A percentile compares a stretch with the other conserved stretches of the same genome.
These are phyloP conservation scores for Takashimella tepidaria DNA, from an alignment of 1,284 basidiomycete genomes.

Conservation along the genomic window DNA sequence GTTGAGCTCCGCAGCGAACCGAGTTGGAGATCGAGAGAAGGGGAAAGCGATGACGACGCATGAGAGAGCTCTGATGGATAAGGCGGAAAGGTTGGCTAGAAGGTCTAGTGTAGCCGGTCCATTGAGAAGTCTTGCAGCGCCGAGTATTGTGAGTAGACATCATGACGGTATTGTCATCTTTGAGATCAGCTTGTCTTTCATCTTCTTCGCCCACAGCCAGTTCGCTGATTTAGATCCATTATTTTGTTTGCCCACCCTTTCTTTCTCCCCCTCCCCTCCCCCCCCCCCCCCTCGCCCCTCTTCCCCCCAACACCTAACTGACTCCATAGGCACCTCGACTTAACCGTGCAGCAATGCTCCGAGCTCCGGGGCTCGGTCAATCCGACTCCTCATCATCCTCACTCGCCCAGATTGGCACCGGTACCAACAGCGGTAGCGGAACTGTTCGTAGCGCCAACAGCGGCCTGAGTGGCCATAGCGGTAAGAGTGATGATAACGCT, in stretches of 20 bases:
- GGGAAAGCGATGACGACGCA: conserved; percentile 2
- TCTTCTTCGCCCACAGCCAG: too few relatives aligned
- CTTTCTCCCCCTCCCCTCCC: too few relatives aligned
- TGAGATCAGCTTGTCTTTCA: background rate
- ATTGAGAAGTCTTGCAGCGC: conserved; percentile 23
- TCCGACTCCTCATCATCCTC: conserved; percentile 11
- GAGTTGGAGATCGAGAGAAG: too few relatives aligned
- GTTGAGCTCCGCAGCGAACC: conserved; percentile 11
- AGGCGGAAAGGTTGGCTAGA: background rate
- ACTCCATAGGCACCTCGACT: conserved; percentile 28
- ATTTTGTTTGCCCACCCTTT: too few relatives aligned
- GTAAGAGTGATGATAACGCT: too few relatives aligned
- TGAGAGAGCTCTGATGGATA: background rate
- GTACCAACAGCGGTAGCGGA: too few relatives aligned
- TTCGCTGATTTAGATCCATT: too few relatives aligned
- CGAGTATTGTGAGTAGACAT: conserved; percentile 25
- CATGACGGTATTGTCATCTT: background rate
- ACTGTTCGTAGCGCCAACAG: too few relatives aligned
- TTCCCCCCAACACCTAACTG: conserved; percentile 3
- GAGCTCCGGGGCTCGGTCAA: conserved; percentile 33
- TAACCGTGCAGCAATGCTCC: conserved; percentile 36
- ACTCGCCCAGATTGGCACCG: background rate
- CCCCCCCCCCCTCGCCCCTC: too few relatives aligned
- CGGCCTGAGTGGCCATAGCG: too few relatives aligned
- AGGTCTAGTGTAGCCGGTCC: conserved; percentile 11